A percentile compares a stretch with the other conserved stretches of the same genome.
Evolutionary conservation across 768 basidiomycete genomes (phyloP).

Genomic region (Trametes meyenii): DNA sequence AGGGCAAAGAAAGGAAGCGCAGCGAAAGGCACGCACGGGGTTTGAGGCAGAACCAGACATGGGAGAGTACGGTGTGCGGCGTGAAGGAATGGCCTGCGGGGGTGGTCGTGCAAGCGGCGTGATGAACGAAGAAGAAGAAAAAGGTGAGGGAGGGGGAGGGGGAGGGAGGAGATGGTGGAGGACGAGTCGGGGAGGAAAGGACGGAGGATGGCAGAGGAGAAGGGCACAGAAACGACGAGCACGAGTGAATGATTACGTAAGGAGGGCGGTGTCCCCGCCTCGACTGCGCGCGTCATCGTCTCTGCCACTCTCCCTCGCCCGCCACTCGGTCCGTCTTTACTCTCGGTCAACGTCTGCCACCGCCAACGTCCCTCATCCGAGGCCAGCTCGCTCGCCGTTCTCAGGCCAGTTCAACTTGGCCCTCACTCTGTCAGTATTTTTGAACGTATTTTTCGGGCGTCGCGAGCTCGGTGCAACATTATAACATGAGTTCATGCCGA

Average conservation of each 20-base stretch:
- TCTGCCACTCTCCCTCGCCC: background rate
- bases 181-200: background rate
- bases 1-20: background rate
- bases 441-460: background rate
- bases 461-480: background rate
- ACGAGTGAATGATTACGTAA: conserved; percentile 21
- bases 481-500: background rate
- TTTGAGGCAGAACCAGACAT: conserved; percentile 53
- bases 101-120: conserved; percentile 3
- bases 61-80: conserved; percentile 10
- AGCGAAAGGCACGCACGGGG: conserved; percentile 47
- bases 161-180: conserved; percentile 1
- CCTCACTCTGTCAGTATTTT: no score
- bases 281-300: conserved; percentile 18
- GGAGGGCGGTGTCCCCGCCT: conserved; percentile 16
- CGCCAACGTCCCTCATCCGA: no score
- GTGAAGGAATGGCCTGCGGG: conserved; percentile 6
- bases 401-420: no score
- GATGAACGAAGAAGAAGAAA: background rate
- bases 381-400: no score
- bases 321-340: no score
- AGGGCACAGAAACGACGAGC: conserved; percentile 17
- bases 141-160: background rate
- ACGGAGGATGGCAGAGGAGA: conserved; percentile 4
- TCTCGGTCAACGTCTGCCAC: no score